Base-by-base conservation (phyloP, 257 asterid species). In the Solanum stenotomum region DNA sequence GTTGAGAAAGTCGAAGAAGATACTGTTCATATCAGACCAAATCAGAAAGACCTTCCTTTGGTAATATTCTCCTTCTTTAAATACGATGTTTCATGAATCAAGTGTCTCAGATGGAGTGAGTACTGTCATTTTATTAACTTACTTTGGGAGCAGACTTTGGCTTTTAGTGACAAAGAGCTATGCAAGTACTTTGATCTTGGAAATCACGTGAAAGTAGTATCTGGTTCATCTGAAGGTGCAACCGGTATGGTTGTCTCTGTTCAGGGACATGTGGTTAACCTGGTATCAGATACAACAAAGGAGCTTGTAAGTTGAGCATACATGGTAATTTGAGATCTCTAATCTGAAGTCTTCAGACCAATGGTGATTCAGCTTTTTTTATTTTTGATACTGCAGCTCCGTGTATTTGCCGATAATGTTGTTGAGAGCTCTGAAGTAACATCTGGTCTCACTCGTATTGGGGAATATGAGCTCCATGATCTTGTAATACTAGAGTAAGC, bases 171-270 rank as follows among this genome's bases (percentile, higher is more conserved):
- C 87, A 96, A 91, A 88, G 99, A 94, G 90, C 96, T 97, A 22
- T 97, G 99, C 94, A 97, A 97, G 91, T 97, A 96, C 90, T 97
- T 97, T 87, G 98, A 97, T 85, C 96, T 94, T 84, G 99, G 99
- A 91, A 95, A 97, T 90, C 99, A 96, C 86, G 98, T 97, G 23
- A 97, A 97, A 91, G 98, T 97, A 89, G 98, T 93, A 68, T 88
- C 99, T 86, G 99, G 99, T 87, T 94, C 98, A 78, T 89, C 94
- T 6, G 99, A 96, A 92, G 99, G 99, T 89, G 99, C 98, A 27
- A 97, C 99, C 65, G 99, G 99, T 44, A 96, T 97, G 99, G 99
- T 96, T 74, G 99, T 95, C 87, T 95, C 99, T 15, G 98, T 97
- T 87, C 95, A 97, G 92, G 98, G 98, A 38, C 99, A 97, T 90